Conservation (phyloP, 2,329 filamentous ascomycete genomes). For the Coniochaeta prunicola region DNA sequence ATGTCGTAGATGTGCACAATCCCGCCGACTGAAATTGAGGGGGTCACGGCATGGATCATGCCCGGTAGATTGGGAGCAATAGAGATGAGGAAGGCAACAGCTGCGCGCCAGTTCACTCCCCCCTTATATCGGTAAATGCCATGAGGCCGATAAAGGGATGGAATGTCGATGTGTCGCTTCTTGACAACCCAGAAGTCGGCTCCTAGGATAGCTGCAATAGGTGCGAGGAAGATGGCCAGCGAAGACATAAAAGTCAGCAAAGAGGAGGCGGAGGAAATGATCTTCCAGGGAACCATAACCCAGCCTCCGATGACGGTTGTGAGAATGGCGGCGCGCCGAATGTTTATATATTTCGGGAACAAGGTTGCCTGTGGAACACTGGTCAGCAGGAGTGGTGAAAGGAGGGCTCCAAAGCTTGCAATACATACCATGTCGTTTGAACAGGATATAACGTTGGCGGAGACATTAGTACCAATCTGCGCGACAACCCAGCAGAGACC, state of each 20-base stretch:
- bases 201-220: constrained; percentile 32
- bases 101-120: constrained; percentile 17
- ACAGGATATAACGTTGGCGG: constrained; percentile 44
- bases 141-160: constrained; percentile 31
- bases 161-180: constrained; percentile 28
- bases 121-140: constrained; percentile 29
- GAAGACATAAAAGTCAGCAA: constrained; percentile 61
- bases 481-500: constrained; percentile 47
- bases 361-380: constrained; percentile 24
- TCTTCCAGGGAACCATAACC: constrained; percentile 60
- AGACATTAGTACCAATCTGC: constrained; percentile 49
- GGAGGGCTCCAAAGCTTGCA: not conserved
- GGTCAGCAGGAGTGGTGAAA: constrained; percentile 25
- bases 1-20: not conserved
- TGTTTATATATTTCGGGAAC: constrained; percentile 45
- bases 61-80: constrained; percentile 24
- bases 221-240: constrained; percentile 36
- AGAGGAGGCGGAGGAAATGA: constrained; percentile 48
- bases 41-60: constrained; percentile 12
- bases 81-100: constrained; percentile 15
- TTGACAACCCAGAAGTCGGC: constrained; percentile 32
- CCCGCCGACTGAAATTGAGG: not conserved
- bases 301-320: constrained; percentile 50
- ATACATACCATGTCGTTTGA: constrained; percentile 35
- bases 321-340: constrained; percentile 48